Base-by-base conservation (phyloP, 2,329 filamentous ascomycete genomes). In the Chaetomium sp. region DNA sequence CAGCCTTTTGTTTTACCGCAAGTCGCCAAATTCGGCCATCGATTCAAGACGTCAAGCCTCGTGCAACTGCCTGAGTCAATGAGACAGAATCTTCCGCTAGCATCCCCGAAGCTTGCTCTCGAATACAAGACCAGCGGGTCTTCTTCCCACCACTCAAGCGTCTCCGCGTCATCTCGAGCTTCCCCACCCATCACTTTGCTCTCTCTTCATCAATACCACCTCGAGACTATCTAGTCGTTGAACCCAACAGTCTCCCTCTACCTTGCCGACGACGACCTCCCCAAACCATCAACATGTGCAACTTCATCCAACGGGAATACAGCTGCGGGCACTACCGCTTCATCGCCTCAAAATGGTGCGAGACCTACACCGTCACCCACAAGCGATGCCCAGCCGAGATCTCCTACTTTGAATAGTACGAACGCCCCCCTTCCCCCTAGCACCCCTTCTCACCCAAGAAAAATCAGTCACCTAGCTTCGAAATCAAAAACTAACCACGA, bases 231-330 rank as follows among this genome's bases (percentile, higher is more conserved):
- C 12, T 4, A 27, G 40, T 3, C 11, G 19, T 33, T 27, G 19
- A 33, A 34, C 48, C 48, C 37, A 27, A 46, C 44, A 27, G 19
- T 27, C 19, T 27, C 19, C 19, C 19, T 27, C 19, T 27, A 27
- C 19, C 19, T 27, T 27, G 19, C 19, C 19, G 19, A 27, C 19
- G 19, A 27, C 19, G 19, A 27, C 19, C 19, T 27, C 19, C 19
- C 19, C 19, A 27, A 27, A 27, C 19, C 19, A 27, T 27, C 44
- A 53, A 14, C 46, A 56, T 58, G 49, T 59, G 76, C 66, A 75
- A 73, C 38, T 66, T 75, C 73, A 59, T 54, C 47, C 74, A 77
- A 59, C 54, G 65, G 36, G 65, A 68, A 48, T 68, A 67, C 52
- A 37, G 46, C 52, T 68, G 66, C 58, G 61, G 63, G 38, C 66